Conservation (phyloP, 1,284 basidiomycete genomes). For the Entoloma clypeatum region DNA sequence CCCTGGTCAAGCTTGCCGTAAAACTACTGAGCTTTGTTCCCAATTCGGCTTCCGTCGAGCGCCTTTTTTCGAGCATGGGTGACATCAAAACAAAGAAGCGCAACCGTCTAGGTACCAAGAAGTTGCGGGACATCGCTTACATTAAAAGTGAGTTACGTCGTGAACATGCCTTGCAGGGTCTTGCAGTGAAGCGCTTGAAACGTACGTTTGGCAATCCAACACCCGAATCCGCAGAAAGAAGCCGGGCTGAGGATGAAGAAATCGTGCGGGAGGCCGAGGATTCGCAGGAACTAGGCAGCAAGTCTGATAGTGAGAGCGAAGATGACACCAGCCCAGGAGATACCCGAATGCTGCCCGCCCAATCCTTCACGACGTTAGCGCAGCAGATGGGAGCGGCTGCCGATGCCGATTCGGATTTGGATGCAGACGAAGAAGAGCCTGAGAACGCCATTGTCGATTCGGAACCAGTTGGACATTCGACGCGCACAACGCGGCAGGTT, state of each 20-base stretch:
- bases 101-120: neutral
- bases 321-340: too few species aligned
- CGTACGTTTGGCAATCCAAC: neutral
- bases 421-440: too few species aligned
- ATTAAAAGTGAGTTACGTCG: neutral
- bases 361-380: too few species aligned
- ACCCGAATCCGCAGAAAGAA: too few species aligned
- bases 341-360: too few species aligned
- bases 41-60: neutral
- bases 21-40: neutral
- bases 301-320: neutral
- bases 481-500: too few species aligned
- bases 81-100: neutral
- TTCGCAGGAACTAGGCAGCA: neutral
- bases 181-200: conserved; percentile 1
- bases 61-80: neutral
- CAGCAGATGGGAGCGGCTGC: too few species aligned
- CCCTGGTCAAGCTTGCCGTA: neutral
- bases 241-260: neutral
- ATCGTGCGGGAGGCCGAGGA: neutral
- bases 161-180: neutral
- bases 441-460: too few species aligned
- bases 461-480: too few species aligned
- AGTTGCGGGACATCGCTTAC: neutral
- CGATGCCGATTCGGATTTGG: too few species aligned